phyloP scores from a whole-genome alignment of 805 yeast genomes.

The Kuraishia ogatae region DNA sequence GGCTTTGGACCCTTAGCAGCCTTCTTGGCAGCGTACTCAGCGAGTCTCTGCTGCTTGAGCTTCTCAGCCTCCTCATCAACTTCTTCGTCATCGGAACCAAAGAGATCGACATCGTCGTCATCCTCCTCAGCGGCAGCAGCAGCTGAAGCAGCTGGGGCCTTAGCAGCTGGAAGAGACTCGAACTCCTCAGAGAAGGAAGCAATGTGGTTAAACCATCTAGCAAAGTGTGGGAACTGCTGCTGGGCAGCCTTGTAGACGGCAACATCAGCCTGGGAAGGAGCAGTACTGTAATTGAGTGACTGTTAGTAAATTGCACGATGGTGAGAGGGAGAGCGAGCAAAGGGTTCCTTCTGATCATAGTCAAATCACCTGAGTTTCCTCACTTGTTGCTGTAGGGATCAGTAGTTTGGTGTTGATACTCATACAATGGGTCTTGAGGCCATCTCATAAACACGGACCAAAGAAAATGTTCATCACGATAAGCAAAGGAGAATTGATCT shows the following conservation, averaged over 20 bases:
- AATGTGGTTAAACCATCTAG: constrained; percentile 99
- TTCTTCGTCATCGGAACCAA: constrained; percentile 90
- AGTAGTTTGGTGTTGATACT: constrained; percentile 45
- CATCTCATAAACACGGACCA: constrained; percentile 99
- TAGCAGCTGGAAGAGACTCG: constrained; percentile 71
- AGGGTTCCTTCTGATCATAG: neutral
- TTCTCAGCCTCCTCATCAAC: constrained; percentile 97
- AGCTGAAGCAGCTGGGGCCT: constrained; percentile 50
- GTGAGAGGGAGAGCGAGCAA: neutral
- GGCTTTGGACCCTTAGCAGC: constrained; percentile 96
- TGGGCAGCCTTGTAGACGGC: constrained; percentile 92
- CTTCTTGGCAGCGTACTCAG: constrained; percentile 96
- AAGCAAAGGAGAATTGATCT: neutral
- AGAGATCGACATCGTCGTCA: constrained; percentile 86
- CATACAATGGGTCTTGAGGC: constrained; percentile 92
- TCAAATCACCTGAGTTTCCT: neutral
- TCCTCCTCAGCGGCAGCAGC: constrained; percentile 67
- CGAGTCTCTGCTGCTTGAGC: constrained; percentile 94
- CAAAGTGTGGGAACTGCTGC: constrained; percentile 81
- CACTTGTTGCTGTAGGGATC: neutral
- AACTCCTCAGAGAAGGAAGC: constrained; percentile 88
- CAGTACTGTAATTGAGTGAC: constrained; percentile 36
- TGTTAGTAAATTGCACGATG: neutral
- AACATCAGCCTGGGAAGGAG: constrained; percentile 95
- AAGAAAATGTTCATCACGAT: constrained; percentile 55